These are phyloP conservation scores for Trichoderma gamsii DNA, from an alignment of 495 filamentous ascomycete species.

Conservation along the genomic window DNA sequence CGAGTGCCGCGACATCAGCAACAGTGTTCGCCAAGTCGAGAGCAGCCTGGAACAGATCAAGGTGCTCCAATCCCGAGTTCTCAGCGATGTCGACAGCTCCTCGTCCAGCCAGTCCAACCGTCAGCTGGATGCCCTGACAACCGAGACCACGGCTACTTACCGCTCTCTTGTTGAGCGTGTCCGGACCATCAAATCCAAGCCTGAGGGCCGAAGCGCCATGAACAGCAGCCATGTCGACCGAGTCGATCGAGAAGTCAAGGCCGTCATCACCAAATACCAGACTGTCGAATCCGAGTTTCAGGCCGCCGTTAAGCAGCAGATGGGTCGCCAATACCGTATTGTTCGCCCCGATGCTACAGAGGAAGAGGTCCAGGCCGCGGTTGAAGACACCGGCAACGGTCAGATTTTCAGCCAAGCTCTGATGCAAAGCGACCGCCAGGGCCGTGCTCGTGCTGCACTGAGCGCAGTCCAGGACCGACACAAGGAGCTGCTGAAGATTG, in stretches of 20 bases:
- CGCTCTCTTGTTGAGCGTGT: conserved; percentile 67
- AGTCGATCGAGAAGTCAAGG: conserved; percentile 70
- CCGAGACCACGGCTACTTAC: conserved; percentile 76
- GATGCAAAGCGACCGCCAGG: conserved; percentile 64
- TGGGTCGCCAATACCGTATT: conserved; percentile 83
- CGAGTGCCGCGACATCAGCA: conserved; percentile 72
- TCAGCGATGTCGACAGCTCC: conserved; percentile 54
- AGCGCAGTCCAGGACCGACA: conserved; percentile 76
- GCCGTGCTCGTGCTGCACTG: conserved; percentile 71
- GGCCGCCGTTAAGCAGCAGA: conserved; percentile 70
- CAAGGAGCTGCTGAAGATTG: conserved; percentile 84
- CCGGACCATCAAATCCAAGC: conserved; percentile 71
- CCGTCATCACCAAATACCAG: conserved; percentile 74
- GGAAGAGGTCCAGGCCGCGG: conserved; percentile 68
- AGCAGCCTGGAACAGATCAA: conserved; percentile 53
- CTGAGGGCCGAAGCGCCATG: conserved; percentile 59
- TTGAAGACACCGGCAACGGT: conserved; percentile 60
- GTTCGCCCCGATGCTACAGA: conserved; percentile 80
- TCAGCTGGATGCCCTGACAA: conserved; percentile 52
- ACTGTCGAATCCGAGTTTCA: conserved; percentile 68
- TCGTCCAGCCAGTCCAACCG: conserved; percentile 44
- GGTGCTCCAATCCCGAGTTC: conserved; percentile 50
- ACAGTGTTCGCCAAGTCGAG: conserved; percentile 70
- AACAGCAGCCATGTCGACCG: conserved; percentile 74
- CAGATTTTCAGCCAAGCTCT: conserved; percentile 79